phyloP scores from a whole-genome alignment of 345 rosid species.

The Psidium friedrichsthalianum region DNA sequence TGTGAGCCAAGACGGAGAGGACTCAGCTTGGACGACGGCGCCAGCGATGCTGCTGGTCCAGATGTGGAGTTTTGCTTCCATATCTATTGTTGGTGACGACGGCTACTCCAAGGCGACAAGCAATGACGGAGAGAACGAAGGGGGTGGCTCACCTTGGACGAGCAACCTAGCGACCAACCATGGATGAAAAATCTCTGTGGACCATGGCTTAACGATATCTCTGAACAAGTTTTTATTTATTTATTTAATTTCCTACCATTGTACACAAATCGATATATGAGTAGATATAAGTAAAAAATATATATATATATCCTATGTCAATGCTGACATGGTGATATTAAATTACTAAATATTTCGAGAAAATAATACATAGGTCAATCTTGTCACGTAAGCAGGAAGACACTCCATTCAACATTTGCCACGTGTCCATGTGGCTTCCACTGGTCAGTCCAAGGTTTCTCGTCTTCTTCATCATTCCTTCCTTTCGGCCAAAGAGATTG shows the following conservation, averaged over 20 bases:
- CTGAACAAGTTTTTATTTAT: too few species aligned
- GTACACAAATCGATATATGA: too few species aligned
- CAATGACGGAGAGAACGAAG: neutral
- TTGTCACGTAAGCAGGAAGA: neutral
- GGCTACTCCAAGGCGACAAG: neutral
- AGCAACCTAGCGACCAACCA: neutral
- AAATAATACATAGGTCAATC: too few species aligned
- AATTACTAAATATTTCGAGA: too few species aligned
- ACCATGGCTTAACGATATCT: too few species aligned
- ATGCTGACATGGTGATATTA: too few species aligned
- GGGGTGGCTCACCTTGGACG: neutral
- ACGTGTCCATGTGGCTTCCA: neutral
- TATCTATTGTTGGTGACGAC: neutral
- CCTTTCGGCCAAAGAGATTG: too few species aligned
- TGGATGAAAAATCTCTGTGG: neutral
- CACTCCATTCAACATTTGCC: neutral
- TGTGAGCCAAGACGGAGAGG: rapidly evolving
- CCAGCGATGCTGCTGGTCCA: too few species aligned
- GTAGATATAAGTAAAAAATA: too few species aligned
- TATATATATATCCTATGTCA: too few species aligned
- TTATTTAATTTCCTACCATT: too few species aligned
- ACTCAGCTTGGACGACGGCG: neutral
- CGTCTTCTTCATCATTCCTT: neutral
- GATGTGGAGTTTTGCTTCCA: too few species aligned
- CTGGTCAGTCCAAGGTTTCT: neutral